Percentiles rank a stretch among this genome's conserved stretches.
phyloP scores from a whole-genome alignment of 2,329 filamentous ascomycete species.

The Pseudogymnoascus pannorum region DNA sequence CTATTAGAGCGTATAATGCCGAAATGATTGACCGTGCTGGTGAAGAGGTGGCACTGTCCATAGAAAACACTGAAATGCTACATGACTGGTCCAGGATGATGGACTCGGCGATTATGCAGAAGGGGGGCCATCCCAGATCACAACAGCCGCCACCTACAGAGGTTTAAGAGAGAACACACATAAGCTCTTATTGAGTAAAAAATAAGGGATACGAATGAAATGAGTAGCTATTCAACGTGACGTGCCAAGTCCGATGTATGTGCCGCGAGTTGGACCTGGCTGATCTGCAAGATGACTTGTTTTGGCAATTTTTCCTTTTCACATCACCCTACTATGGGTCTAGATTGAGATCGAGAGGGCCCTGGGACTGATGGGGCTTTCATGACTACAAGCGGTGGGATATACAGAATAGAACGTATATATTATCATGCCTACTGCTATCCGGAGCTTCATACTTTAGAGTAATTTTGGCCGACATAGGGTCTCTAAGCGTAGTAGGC shows the following conservation, averaged over 20 bases:
- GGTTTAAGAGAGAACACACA: not conserved
- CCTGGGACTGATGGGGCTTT: not conserved
- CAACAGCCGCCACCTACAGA: not conserved
- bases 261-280: not conserved
- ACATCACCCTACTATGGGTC: not conserved
- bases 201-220: not conserved
- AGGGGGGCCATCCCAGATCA: constrained; percentile 9
- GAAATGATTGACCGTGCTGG: constrained; percentile 39
- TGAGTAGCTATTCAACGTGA: not conserved
- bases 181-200: not conserved
- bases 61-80: constrained; percentile 38
- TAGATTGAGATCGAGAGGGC: not conserved
- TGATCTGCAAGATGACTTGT: not conserved
- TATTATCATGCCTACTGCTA: not conserved
- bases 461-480: no score
- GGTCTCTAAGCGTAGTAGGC: not conserved
- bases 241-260: not conserved
- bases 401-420: not conserved
- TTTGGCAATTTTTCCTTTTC: not conserved
- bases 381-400: no score
- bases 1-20: constrained; percentile 35
- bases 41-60: constrained; percentile 37
- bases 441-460: not conserved
- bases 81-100: constrained; percentile 34
- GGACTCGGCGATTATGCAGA: constrained; percentile 27